A percentile compares a stretch with the other conserved stretches of the same genome.
Evolutionary conservation across 2,329 filamentous ascomycete genomes (phyloP).

Genomic region (Lecanoromycetidae sp.): DNA sequence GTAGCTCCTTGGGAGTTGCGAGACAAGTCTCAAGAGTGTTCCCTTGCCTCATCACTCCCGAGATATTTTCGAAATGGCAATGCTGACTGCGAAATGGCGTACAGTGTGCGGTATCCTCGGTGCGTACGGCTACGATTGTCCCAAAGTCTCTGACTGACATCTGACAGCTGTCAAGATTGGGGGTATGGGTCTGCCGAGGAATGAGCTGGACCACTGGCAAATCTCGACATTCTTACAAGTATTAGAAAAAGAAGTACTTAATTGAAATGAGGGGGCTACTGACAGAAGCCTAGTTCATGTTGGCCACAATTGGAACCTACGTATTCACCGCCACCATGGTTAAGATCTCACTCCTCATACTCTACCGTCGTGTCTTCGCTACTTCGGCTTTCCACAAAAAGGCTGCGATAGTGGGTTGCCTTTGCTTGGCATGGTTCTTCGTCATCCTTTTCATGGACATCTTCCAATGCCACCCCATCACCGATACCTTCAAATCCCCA

Average conservation of each 20-base stretch:
- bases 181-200: neutral
- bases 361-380: constrained; percentile 6
- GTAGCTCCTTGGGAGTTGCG: too few species aligned
- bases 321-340: neutral
- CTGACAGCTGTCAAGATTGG: neutral
- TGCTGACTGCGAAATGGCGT: too few species aligned
- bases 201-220: neutral
- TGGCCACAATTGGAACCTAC: neutral
- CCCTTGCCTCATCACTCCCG: too few species aligned
- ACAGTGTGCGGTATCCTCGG: neutral
- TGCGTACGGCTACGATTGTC: neutral
- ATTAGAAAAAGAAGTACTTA: too few species aligned
- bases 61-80: too few species aligned
- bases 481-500: constrained; percentile 1
- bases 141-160: neutral
- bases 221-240: neutral
- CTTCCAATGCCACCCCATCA: constrained; percentile 14
- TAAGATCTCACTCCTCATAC: constrained; percentile 1
- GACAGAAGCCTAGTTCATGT: neutral
- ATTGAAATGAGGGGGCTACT: neutral
- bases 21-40: too few species aligned
- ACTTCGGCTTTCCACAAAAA: neutral
- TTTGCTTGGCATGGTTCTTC: neutral
- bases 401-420: neutral
- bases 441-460: neutral